These are phyloP conservation scores for Syncephalastrum racemosum DNA, from an alignment of 371 early-diverging fungal genomes.

Conservation along the genomic window DNA sequence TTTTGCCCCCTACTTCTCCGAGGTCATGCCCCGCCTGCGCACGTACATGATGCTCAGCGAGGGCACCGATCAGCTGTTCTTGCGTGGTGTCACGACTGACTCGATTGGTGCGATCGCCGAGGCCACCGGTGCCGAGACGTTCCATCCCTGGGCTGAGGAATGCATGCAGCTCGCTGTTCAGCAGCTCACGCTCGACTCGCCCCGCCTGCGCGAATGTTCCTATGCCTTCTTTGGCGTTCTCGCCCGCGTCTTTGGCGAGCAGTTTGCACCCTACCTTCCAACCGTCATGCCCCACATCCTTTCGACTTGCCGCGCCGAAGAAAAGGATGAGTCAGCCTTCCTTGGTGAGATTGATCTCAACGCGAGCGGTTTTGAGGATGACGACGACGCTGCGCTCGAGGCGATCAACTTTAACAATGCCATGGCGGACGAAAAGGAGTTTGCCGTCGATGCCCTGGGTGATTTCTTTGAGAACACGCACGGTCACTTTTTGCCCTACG, in stretches of 20 bases:
- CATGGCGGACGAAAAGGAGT: constrained; percentile 90
- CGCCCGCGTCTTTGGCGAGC: constrained; percentile 80
- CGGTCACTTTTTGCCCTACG: constrained; percentile 79
- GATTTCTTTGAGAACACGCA: constrained; percentile 82
- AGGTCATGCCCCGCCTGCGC: constrained; percentile 69
- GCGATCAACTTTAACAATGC: constrained; percentile 74
- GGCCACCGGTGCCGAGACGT: constrained; percentile 82
- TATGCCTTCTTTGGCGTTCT: constrained; percentile 85
- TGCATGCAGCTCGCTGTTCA: constrained; percentile 78
- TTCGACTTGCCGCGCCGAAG: constrained; percentile 73
- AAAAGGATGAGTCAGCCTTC: constrained; percentile 51
- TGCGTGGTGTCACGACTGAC: constrained; percentile 88
- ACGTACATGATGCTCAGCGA: constrained; percentile 70
- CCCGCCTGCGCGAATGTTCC: constrained; percentile 80
- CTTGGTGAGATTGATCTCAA: constrained; percentile 48
- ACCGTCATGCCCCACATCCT: constrained; percentile 77
- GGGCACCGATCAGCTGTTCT: constrained; percentile 64
- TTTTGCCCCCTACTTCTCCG: constrained; percentile 80
- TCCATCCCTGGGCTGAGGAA: constrained; percentile 73
- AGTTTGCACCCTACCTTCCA: constrained; percentile 76
- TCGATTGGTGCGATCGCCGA: constrained; percentile 84
- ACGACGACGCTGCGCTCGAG: constrained; percentile 58
- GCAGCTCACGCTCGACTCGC: constrained; percentile 70
- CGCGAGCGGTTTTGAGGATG: constrained; percentile 40
- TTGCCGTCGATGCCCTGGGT: constrained; percentile 83